phyloP scores from a whole-genome alignment of 495 filamentous ascomycete species.

The Xylaria longipes region DNA sequence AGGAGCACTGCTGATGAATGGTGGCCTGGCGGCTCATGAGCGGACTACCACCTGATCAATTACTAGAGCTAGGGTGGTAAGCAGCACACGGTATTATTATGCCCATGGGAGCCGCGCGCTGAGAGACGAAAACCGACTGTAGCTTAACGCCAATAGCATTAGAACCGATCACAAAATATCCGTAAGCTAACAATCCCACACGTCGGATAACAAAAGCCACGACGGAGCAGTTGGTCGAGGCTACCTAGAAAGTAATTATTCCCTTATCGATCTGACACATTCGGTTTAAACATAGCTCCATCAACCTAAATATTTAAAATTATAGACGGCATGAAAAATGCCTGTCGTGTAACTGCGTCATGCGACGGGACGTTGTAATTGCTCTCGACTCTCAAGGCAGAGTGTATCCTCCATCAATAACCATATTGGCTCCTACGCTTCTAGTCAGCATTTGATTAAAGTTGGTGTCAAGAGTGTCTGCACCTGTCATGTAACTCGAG shows the following conservation, averaged over 20 bases:
- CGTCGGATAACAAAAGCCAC: too few species aligned
- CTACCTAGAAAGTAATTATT: too few species aligned
- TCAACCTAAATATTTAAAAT: not conserved
- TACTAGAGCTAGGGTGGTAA: not conserved
- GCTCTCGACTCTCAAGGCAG: constrained; percentile 42
- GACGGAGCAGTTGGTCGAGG: too few species aligned
- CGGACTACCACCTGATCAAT: not conserved
- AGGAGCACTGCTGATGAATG: constrained; percentile 18
- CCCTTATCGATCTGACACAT: too few species aligned
- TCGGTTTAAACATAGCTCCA: not conserved
- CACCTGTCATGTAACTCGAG: constrained; percentile 47
- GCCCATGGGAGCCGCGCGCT: not conserved
- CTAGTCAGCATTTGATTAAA: not conserved
- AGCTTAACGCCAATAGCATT: not conserved
- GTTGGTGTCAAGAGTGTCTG: not conserved
- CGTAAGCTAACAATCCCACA: too few species aligned
- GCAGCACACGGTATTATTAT: not conserved
- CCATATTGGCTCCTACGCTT: constrained; percentile 31
- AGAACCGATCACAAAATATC: too few species aligned
- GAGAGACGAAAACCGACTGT: not conserved
- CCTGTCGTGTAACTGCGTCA: not conserved
- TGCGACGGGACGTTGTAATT: not conserved
- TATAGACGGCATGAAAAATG: not conserved
- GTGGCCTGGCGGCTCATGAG: constrained; percentile 8
- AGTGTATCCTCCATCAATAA: constrained; percentile 55